Evolutionary conservation across 345 rosid species (phyloP).

Genomic region (Mallotus nudiflorus): DNA sequence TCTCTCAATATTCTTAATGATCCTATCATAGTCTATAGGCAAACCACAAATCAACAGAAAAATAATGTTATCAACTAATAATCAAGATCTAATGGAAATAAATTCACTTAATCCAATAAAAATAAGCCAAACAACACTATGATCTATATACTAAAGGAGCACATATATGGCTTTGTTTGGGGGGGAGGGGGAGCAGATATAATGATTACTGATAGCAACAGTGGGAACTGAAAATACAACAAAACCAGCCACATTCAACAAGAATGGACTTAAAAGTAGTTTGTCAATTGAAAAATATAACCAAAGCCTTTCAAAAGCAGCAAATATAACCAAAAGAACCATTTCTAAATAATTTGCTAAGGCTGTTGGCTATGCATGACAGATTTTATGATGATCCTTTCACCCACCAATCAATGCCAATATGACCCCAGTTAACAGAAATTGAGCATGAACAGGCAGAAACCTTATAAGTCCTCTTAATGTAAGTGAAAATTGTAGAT

Average conservation of each 20-base stretch:
- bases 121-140: background rate
- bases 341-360: background rate
- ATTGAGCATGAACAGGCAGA: background rate
- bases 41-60: conserved; percentile 4
- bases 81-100: background rate
- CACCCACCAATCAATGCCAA: background rate
- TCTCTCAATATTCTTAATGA: conserved; percentile 93
- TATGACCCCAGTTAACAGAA: background rate
- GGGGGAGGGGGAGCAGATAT: background rate
- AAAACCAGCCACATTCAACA: background rate
- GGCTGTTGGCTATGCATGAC: background rate
- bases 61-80: background rate
- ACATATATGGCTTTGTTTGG: too few species aligned
- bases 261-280: background rate
- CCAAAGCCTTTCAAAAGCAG: background rate
- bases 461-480: background rate
- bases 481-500: background rate
- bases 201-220: background rate
- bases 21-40: conserved; percentile 81
- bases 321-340: background rate
- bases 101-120: background rate
- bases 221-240: background rate
- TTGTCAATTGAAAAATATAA: background rate
- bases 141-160: background rate
- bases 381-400: background rate